Conservation (phyloP, 2,329 filamentous ascomycete species). For the Bertia moriformis region DNA sequence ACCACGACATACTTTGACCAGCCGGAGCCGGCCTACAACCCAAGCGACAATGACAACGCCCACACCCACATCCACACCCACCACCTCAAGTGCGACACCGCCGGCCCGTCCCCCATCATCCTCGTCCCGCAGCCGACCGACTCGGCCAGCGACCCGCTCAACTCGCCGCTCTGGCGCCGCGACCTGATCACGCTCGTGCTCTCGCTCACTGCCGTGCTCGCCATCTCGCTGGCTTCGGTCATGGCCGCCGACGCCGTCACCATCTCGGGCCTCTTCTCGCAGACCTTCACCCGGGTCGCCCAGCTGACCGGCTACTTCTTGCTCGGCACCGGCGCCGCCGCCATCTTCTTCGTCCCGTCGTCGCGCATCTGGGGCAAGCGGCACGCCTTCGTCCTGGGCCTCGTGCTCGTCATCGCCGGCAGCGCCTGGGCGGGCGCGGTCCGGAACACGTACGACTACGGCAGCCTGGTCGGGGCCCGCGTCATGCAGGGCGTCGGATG, state of each 20-base stretch:
- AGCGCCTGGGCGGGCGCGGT: slow-evolving; percentile 67
- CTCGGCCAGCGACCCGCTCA: slow-evolving; percentile 81
- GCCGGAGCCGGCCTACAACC: too few relatives aligned
- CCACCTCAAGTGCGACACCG: too few relatives aligned
- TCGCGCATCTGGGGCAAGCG: slow-evolving; percentile 86
- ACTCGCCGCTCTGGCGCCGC: slow-evolving; percentile 77
- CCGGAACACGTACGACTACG: slow-evolving; percentile 54
- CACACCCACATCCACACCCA: too few relatives aligned
- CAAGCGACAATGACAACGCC: too few relatives aligned
- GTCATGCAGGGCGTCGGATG: slow-evolving; percentile 76
- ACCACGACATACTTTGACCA: too few relatives aligned
- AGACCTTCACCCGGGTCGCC: slow-evolving; percentile 61
- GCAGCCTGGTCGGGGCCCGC: slow-evolving; percentile 60
- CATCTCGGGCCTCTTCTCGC: slow-evolving; percentile 50
- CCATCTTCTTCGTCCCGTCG: slow-evolving; percentile 73
- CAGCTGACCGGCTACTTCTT: slow-evolving; percentile 78
- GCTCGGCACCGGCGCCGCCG: slow-evolving; percentile 66
- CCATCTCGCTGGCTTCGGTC: slow-evolving; percentile 69
- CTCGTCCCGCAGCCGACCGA: slow-evolving; percentile 70
- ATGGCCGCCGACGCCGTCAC: slow-evolving; percentile 79
- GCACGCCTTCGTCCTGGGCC: slow-evolving; percentile 71
- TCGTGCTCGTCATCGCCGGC: slow-evolving; percentile 56
- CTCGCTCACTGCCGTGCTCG: slow-evolving; percentile 69
- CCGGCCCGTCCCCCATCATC: not conserved
- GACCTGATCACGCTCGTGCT: slow-evolving; percentile 68